Evolutionary conservation across 1,284 basidiomycete species (phyloP), one percentile per base, ranked within the genome.

Genomic region (Ustilago xerochloae): DNA sequence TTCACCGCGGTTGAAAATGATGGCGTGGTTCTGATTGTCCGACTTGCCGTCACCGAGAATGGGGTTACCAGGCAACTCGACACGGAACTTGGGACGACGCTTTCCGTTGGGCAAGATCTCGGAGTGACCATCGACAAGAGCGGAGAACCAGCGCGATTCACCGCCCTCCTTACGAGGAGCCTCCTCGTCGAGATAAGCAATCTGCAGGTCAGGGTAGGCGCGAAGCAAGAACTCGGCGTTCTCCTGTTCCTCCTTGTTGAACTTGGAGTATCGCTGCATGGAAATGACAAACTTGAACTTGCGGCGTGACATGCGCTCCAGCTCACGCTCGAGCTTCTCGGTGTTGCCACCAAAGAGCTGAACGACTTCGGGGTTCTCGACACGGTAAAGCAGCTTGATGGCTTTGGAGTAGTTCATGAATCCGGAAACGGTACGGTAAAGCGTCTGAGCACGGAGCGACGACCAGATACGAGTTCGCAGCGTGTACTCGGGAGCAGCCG

Each of bases 391-490:
- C n/a, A 99, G 88, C 87, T 99, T 99, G 90, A 99, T 98, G 18
- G 97, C 96, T 88, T 99, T 99, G 81, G 93, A 91, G 86, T 99
- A 99, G 88, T 99, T 99, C 97, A 99, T 99, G 91, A 99, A 98
- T 54, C 96, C 97, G 47, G 97, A 97, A 16, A 99, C 95, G 20
- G 96, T 99, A 78, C 97, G 91, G 86, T 99, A 99, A 32, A 99
- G 90, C 3, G 97, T 99, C 87, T 99, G 97, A 20, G 96, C 96
- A 66, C 96, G 93, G 15, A 99, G 89, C 28, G 95, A 98, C 10
- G 96, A 95, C 96, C 96, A 99, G 81, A 99, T 99, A 86, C 96
- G 92, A 15, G 97, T 99, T 75, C 96, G 94, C 29, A 99, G 89
- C 0, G 96, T 99, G 86, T 97, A 99, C 86, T 99, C 96, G 22